Conservation (phyloP, 2,329 filamentous ascomycete genomes). For the Gliomastix tumulicola region DNA sequence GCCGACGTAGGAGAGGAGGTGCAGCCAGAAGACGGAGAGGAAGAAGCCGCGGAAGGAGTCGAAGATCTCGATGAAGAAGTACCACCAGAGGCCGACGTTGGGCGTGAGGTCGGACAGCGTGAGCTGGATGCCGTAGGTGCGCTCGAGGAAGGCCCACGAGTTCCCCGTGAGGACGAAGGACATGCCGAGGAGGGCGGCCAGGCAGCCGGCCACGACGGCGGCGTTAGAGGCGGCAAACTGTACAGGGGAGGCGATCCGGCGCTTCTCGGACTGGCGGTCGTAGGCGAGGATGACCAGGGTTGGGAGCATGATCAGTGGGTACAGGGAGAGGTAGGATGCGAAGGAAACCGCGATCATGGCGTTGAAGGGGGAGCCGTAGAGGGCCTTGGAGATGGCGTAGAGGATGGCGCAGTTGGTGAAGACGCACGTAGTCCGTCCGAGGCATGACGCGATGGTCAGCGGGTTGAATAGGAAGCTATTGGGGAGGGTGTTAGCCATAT, state of each 20-base stretch:
- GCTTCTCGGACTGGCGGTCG: slow-evolving; percentile 46
- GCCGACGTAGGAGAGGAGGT: slow-evolving; percentile 82
- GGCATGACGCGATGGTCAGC: slow-evolving; percentile 84
- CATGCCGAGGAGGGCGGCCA: slow-evolving; percentile 59
- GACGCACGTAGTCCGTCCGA: slow-evolving; percentile 81
- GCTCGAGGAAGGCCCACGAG: slow-evolving; percentile 81
- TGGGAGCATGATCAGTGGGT: slow-evolving; percentile 79
- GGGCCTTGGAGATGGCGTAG: slow-evolving; percentile 73
- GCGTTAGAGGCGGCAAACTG: slow-evolving; percentile 50
- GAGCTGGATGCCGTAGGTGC: slow-evolving; percentile 90
- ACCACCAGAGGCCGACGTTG: slow-evolving; percentile 98
- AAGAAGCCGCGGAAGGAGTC: slow-evolving; percentile 97
- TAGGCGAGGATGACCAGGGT: slow-evolving; percentile 76
- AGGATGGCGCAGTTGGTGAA: slow-evolving; percentile 88
- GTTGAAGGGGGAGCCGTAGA: slow-evolving; percentile 63
- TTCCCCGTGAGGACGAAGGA: slow-evolving; percentile 67
- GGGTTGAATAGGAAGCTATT: slow-evolving; percentile 86
- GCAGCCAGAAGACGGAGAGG: slow-evolving; percentile 95
- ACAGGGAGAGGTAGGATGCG: slow-evolving; percentile 86
- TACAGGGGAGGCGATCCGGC: slow-evolving; percentile 22
- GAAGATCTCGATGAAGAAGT: slow-evolving; percentile 99
- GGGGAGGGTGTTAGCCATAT: too few relatives aligned
- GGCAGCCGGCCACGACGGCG: slow-evolving; percentile 41
- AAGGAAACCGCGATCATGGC: slow-evolving; percentile 81
- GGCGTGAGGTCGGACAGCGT: slow-evolving; percentile 88